Evolutionary conservation across 441 rosid genomes (phyloP).

Genomic region (Pelargonium citronellum): DNA sequence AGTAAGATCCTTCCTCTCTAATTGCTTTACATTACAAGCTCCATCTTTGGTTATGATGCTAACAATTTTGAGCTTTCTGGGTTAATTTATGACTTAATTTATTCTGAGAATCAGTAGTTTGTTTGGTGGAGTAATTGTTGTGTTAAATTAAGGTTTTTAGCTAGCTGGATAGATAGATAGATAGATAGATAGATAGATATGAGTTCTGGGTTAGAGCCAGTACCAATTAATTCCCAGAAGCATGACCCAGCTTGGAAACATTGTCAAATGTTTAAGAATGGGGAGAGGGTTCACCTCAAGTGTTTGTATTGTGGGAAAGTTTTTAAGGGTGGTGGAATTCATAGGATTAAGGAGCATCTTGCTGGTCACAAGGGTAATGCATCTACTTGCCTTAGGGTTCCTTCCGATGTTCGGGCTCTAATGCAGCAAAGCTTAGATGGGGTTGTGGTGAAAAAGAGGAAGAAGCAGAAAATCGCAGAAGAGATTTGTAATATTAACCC

Average conservation of each 20-base stretch:
- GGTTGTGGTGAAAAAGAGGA: constrained; percentile 50
- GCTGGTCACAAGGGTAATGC: constrained; percentile 87
- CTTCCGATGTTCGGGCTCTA: constrained; percentile 48
- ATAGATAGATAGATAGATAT: constrained; percentile 12
- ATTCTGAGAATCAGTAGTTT: constrained; percentile 1
- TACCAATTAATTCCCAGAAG: constrained; percentile 61
- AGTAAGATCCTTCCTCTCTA: constrained; percentile 24
- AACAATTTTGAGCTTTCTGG: neutral
- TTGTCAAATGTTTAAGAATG: constrained; percentile 57
- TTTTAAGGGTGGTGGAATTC: constrained; percentile 95
- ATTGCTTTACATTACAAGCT: neutral
- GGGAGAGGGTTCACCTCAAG: constrained; percentile 58
- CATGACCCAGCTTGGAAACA: constrained; percentile 87
- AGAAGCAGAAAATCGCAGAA: constrained; percentile 39
- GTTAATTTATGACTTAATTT: neutral
- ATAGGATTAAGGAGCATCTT: constrained; percentile 90
- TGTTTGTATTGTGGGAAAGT: constrained; percentile 68
- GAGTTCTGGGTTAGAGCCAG: constrained; percentile 50
- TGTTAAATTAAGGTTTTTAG: constrained; percentile 14
- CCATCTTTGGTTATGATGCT: neutral
- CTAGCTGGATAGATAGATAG: constrained; percentile 7
- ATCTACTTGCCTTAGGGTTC: constrained; percentile 59
- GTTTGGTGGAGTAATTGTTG: neutral
- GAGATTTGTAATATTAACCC: constrained; percentile 32
- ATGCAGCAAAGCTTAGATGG: constrained; percentile 69